A percentile compares a stretch with the other conserved stretches of the same genome.
These are phyloP conservation scores for Komagataea norvegica DNA, from an alignment of 1,139 yeast species.

Conservation along the genomic window DNA sequence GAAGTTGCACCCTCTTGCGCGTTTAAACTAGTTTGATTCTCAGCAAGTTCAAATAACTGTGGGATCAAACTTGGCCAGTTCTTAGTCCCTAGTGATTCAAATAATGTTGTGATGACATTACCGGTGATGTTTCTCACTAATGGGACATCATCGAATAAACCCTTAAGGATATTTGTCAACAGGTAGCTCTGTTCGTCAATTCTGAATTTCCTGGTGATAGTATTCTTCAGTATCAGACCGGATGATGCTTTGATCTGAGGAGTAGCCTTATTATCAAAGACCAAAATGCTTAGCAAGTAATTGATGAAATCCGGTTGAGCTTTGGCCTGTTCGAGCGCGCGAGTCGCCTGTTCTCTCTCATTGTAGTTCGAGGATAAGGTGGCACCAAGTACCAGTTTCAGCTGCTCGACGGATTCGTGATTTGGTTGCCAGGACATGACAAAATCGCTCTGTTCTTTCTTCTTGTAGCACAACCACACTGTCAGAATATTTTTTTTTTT, in stretches of 20 bases:
- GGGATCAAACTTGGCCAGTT: constrained; percentile 76
- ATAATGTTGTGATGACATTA: constrained; percentile 79
- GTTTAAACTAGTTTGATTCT: constrained; percentile 34
- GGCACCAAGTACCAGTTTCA: constrained; percentile 58
- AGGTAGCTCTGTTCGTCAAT: constrained; percentile 40
- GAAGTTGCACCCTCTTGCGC: constrained; percentile 74
- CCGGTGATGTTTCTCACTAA: constrained; percentile 86
- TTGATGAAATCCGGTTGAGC: constrained; percentile 71
- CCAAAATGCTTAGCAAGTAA: constrained; percentile 67
- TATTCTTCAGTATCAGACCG: constrained; percentile 79
- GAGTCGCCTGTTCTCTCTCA: constrained; percentile 56
- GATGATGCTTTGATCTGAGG: constrained; percentile 79
- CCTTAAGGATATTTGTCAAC: constrained; percentile 59
- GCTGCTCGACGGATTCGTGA: constrained; percentile 53
- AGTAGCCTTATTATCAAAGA: constrained; percentile 43
- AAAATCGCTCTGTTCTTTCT: background rate
- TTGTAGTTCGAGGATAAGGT: constrained; percentile 55
- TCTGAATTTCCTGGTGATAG: constrained; percentile 40
- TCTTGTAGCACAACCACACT: no score
- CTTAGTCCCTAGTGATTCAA: constrained; percentile 63
- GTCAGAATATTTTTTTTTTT: no score
- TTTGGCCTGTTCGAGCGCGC: constrained; percentile 64
- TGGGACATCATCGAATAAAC: constrained; percentile 54
- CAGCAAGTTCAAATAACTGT: constrained; percentile 57
- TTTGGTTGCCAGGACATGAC: constrained; percentile 56